Conservation (phyloP, 108 stramenopile species). For the Nannochloropsis gaditana region DNA sequence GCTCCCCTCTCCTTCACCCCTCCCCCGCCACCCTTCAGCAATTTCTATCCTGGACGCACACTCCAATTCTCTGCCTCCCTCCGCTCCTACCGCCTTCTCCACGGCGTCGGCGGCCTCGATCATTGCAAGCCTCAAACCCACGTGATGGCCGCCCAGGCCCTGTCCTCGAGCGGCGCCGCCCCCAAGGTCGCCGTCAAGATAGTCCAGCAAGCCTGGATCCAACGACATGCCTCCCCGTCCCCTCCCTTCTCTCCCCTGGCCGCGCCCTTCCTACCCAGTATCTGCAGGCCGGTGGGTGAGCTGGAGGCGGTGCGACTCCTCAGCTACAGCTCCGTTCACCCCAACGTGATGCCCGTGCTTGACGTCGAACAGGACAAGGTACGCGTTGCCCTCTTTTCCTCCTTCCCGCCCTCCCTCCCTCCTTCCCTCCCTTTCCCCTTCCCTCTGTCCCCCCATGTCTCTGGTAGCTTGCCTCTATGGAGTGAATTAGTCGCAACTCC, state of each 20-base stretch:
- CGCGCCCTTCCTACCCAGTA: neutral
- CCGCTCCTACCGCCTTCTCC: neutral
- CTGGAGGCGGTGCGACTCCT: neutral
- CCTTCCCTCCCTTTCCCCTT: neutral
- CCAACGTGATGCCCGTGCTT: neutral
- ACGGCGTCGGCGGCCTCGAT: neutral
- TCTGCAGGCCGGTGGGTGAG: neutral
- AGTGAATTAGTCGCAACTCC: neutral
- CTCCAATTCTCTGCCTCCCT: neutral
- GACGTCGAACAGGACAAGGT: neutral
- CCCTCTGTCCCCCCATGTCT: neutral
- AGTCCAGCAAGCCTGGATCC: neutral
- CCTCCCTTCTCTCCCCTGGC: neutral
- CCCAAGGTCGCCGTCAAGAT: neutral
- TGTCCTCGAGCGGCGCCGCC: neutral
- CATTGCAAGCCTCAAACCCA: slow-evolving; percentile 19
- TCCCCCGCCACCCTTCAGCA: neutral
- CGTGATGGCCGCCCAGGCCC: neutral
- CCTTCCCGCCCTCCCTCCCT: neutral
- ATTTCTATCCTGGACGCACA: neutral
- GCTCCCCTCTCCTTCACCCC: neutral
- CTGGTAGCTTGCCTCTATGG: neutral
- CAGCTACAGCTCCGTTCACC: neutral
- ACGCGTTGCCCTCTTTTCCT: neutral
- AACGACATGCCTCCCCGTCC: neutral